Evolutionary conservation across 2,329 filamentous ascomycete genomes (phyloP).

Genomic region (Penicillium capsulatum): DNA sequence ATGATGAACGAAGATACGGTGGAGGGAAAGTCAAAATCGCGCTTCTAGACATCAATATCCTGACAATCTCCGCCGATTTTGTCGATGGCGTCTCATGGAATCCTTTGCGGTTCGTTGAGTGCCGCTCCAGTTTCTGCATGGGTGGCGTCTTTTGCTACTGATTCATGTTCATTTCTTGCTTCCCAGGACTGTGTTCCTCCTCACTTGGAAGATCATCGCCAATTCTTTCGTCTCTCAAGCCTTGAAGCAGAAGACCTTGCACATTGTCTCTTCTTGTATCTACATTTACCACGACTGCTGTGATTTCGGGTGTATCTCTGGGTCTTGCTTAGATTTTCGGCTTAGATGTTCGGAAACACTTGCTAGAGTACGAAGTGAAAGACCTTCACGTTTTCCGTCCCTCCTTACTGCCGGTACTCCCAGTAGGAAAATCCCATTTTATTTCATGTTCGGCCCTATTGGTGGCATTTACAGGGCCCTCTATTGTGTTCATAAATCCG

Average conservation of each 20-base stretch:
- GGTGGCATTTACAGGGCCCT: too few species aligned
- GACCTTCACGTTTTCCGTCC: too few species aligned
- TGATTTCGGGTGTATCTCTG: constrained; percentile 1
- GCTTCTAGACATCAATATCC: not conserved
- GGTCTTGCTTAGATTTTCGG: not conserved
- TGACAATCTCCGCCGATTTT: not conserved
- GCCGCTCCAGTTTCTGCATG: constrained; percentile 14
- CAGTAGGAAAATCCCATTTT: too few species aligned
- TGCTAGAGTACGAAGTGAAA: too few species aligned
- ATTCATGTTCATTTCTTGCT: constrained; percentile 5
- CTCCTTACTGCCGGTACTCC: too few species aligned
- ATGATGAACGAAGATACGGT: constrained; percentile 7
- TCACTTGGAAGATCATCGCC: not conserved
- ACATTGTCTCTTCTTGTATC: constrained; percentile 12
- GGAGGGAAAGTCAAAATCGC: constrained; percentile 1
- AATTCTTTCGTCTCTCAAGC: not conserved
- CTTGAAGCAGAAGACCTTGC: not conserved
- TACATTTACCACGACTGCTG: constrained; percentile 14
- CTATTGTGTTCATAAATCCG: too few species aligned
- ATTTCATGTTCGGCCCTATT: too few species aligned
- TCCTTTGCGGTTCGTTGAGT: constrained; percentile 4
- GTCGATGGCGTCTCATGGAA: constrained; percentile 8
- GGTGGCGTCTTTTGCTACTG: constrained; percentile 17
- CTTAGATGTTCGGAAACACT: not conserved
- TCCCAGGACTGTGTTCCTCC: not conserved